Evolutionary conservation across 306 rosid genomes (phyloP).

Genomic region (Lupinus albus): DNA sequence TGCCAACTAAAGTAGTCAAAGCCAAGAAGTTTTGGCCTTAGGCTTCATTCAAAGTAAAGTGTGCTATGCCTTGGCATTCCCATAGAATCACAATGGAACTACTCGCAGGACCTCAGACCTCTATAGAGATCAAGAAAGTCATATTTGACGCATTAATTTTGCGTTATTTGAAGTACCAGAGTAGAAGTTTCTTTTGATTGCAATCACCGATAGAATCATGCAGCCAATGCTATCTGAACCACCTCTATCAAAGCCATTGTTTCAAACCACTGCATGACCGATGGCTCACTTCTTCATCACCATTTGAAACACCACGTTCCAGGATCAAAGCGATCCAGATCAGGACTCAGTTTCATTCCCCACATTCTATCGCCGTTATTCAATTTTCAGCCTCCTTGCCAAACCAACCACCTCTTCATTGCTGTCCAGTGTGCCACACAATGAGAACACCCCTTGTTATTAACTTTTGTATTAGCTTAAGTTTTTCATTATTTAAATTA

Average conservation of each 20-base stretch:
- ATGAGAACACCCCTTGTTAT: too few relatives aligned
- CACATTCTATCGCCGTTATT: too few relatives aligned
- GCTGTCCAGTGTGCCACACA: too few relatives aligned
- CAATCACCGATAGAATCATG: background rate
- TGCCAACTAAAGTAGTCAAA: background rate
- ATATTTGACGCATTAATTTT: background rate
- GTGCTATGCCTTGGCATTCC: background rate
- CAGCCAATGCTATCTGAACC: too few relatives aligned
- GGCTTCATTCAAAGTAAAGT: background rate
- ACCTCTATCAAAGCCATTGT: too few relatives aligned
- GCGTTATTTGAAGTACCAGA: background rate
- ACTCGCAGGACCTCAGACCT: background rate
- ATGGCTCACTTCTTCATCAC: background rate
- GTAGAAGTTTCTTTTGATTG: background rate
- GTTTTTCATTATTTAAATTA: too few relatives aligned
- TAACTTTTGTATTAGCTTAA: too few relatives aligned
- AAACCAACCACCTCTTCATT: too few relatives aligned
- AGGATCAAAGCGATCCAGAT: background rate
- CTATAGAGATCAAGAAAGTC: background rate
- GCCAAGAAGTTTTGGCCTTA: background rate
- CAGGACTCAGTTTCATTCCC: too few relatives aligned
- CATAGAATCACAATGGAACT: background rate
- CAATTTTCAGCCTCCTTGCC: too few relatives aligned
- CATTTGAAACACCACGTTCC: background rate
- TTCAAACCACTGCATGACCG: background rate